Conservation (phyloP, 768 basidiomycete species). For the Pleurotus tuoliensis region DNA sequence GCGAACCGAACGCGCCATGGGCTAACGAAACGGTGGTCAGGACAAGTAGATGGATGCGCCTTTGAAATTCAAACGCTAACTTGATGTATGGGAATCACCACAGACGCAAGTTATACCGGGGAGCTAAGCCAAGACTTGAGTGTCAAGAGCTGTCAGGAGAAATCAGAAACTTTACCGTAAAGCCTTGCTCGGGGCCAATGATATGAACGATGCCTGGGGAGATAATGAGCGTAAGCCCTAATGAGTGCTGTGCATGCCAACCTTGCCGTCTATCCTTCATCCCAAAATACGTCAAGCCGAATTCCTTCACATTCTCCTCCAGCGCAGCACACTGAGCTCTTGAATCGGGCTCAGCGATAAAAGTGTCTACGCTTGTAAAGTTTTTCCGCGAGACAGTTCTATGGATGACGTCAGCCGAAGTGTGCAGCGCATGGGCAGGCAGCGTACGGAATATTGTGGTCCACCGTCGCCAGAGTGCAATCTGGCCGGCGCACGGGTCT, state of each 20-base stretch:
- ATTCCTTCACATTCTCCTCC: slow-evolving; percentile 88
- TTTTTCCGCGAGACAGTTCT: slow-evolving; percentile 75
- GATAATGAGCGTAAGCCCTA: slow-evolving; percentile 5
- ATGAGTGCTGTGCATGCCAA: slow-evolving; percentile 17
- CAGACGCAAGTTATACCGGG: slow-evolving; percentile 83
- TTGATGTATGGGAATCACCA: slow-evolving; percentile 92
- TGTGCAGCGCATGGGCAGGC: neutral
- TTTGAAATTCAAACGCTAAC: slow-evolving; percentile 34
- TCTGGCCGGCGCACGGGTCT: slow-evolving; percentile 80
- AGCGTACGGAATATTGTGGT: slow-evolving; percentile 84
- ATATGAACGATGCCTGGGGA: slow-evolving; percentile 74
- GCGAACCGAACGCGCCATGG: slow-evolving; percentile 89
- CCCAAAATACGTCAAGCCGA: slow-evolving; percentile 89
- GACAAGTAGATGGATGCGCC: slow-evolving; percentile 6
- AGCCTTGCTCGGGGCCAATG: slow-evolving; percentile 93
- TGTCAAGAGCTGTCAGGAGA: neutral
- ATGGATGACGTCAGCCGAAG: slow-evolving; percentile 9
- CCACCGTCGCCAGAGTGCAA: slow-evolving; percentile 85
- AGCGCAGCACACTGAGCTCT: slow-evolving; percentile 79
- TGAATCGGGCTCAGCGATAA: slow-evolving; percentile 83
- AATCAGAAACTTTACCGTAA: slow-evolving; percentile 50
- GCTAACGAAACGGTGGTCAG: slow-evolving; percentile 36
- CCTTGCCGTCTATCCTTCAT: slow-evolving; percentile 88
- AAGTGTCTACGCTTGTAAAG: slow-evolving; percentile 64
- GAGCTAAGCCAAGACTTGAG: slow-evolving; percentile 35